Evolutionary conservation across 1,284 basidiomycete species (phyloP).

Genomic region (Phylloboletellus chloephorus): DNA sequence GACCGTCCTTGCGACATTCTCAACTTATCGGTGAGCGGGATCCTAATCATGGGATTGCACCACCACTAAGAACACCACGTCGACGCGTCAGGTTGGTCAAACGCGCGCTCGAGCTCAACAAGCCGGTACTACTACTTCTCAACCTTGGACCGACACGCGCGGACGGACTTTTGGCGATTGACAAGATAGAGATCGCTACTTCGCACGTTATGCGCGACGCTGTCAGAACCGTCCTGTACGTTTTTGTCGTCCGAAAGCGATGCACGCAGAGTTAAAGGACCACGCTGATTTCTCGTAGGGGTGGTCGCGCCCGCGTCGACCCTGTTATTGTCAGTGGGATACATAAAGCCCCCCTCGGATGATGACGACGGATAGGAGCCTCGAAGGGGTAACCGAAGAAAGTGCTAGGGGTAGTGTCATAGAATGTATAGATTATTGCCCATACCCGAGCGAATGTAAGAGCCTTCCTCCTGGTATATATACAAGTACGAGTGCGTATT

Average conservation of each 20-base stretch:
- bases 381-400: conserved; percentile 5
- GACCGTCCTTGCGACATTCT: conserved; percentile 88
- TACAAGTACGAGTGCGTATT: conserved; percentile 22
- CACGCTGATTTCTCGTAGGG: conserved; percentile 16
- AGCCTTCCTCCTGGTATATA: conserved; percentile 24
- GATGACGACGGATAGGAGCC: conserved; percentile 11
- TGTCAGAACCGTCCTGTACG: conserved; percentile 53
- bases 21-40: conserved; percentile 66
- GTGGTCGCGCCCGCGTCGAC: conserved; percentile 19
- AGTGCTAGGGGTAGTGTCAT: conserved; percentile 23
- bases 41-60: not conserved
- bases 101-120: conserved; percentile 68
- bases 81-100: conserved; percentile 59
- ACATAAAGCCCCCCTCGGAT: conserved; percentile 25
- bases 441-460: conserved; percentile 22
- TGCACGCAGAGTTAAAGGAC: not conserved
- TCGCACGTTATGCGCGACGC: conserved; percentile 65
- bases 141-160: conserved; percentile 85
- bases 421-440: conserved; percentile 29
- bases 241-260: conserved; percentile 9
- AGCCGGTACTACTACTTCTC: conserved; percentile 73
- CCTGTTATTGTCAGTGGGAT: conserved; percentile 23
- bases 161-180: conserved; percentile 65
- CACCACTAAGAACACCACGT: not conserved
- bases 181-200: conserved; percentile 72